Evolutionary conservation across 495 filamentous ascomycete genomes (phyloP).

Genomic region (Penicillium egyptiacum): DNA sequence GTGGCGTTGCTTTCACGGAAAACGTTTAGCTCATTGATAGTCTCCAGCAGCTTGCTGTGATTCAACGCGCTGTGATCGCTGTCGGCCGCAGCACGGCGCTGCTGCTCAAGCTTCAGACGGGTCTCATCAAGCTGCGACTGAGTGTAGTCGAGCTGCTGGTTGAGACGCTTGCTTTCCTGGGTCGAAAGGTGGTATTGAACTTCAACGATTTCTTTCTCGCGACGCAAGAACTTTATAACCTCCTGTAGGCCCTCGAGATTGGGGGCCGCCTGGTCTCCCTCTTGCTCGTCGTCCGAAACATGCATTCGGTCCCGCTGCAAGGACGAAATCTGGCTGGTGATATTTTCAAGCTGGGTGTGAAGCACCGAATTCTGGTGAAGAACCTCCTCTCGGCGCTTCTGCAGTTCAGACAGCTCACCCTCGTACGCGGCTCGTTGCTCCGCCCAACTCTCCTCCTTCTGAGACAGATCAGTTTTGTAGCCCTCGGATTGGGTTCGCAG

Average conservation of each 20-base stretch:
- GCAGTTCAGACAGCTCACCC: constrained; percentile 74
- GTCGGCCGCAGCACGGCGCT: constrained; percentile 74
- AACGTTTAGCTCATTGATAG: constrained; percentile 89
- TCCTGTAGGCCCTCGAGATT: constrained; percentile 77
- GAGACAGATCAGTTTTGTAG: constrained; percentile 69
- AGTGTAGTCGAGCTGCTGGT: constrained; percentile 85
- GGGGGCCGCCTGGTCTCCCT: constrained; percentile 41
- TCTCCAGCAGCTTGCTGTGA: constrained; percentile 88
- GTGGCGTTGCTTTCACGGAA: constrained; percentile 92
- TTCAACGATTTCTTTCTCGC: constrained; percentile 96
- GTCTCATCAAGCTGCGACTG: constrained; percentile 84
- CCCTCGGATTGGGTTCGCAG: constrained; percentile 77
- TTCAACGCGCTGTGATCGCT: constrained; percentile 65
- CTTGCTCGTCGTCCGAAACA: constrained; percentile 39
- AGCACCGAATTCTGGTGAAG: constrained; percentile 83
- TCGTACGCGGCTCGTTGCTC: constrained; percentile 79
- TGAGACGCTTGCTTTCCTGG: constrained; percentile 80
- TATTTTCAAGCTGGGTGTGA: constrained; percentile 81
- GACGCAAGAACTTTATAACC: constrained; percentile 84
- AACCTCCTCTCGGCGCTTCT: constrained; percentile 74
- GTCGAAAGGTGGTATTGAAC: constrained; percentile 86
- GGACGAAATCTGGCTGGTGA: constrained; percentile 71
- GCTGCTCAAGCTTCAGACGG: constrained; percentile 81
- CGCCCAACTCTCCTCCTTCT: constrained; percentile 84
- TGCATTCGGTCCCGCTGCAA: constrained; percentile 70